phyloP scores from a whole-genome alignment of 108 stramenopile species.

The Skeletonema grethae region DNA sequence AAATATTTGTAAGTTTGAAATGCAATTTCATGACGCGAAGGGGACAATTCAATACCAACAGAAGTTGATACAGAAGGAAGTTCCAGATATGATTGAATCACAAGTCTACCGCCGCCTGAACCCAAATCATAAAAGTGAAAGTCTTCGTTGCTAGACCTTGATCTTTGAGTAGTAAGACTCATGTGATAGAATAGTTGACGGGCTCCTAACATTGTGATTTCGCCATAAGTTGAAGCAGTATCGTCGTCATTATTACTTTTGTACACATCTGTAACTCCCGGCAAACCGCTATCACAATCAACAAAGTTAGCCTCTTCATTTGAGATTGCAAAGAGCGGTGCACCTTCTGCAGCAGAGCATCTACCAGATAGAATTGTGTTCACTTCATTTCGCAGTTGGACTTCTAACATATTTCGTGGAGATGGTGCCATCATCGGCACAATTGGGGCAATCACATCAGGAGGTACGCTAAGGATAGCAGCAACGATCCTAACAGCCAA shows the following conservation, averaged over 20 bases:
- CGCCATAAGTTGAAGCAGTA: constrained; percentile 61
- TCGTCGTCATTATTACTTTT: constrained; percentile 6
- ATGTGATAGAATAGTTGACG: constrained; percentile 71
- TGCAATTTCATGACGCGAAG: constrained; percentile 59
- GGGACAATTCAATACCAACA: constrained; percentile 61
- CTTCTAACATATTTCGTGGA: constrained; percentile 39
- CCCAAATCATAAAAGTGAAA: constrained; percentile 68
- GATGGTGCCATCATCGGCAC: constrained; percentile 66
- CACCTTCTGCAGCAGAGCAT: constrained; percentile 28
- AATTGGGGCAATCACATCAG: constrained; percentile 56
- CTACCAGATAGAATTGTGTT: constrained; percentile 32
- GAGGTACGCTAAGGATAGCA: constrained; percentile 57
- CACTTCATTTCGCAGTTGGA: constrained; percentile 42
- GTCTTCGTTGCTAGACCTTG: constrained; percentile 9
- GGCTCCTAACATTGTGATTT: constrained; percentile 67
- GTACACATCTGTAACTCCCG: constrained; percentile 19
- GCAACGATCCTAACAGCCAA: constrained; percentile 53
- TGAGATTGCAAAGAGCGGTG: constrained; percentile 37
- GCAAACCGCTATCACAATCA: constrained; percentile 35
- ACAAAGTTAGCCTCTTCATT: constrained; percentile 41
- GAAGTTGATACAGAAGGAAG: constrained; percentile 37
- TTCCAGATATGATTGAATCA: constrained; percentile 62
- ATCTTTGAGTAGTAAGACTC: constrained; percentile 32
- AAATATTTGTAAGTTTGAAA: constrained; percentile 28
- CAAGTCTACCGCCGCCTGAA: constrained; percentile 64